phyloP scores from a whole-genome alignment of 495 filamentous ascomycete genomes.

The Aspergillus mulundensis region DNA sequence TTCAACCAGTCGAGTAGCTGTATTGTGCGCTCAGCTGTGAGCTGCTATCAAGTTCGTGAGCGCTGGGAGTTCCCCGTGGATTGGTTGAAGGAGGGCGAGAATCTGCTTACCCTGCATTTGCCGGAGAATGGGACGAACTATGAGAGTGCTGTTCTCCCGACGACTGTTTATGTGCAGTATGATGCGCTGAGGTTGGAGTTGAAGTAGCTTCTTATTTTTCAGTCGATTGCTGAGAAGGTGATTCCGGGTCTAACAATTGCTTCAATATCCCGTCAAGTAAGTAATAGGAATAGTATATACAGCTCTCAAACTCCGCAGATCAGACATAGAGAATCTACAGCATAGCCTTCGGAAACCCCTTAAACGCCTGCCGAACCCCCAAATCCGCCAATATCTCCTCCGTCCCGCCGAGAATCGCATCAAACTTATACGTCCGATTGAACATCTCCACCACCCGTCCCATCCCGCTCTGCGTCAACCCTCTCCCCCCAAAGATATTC shows the following conservation, averaged over 20 bases:
- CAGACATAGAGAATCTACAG: conserved; percentile 44
- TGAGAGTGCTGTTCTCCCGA: conserved; percentile 50
- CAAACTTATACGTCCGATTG: conserved; percentile 82
- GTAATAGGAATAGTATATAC: no score
- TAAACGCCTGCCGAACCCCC: conserved; percentile 78
- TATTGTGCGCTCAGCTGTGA: conserved; percentile 50
- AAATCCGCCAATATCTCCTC: conserved; percentile 83
- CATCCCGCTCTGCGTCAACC: conserved; percentile 79
- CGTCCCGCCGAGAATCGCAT: conserved; percentile 79
- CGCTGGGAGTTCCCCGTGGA: conserved; percentile 46
- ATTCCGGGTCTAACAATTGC: no score
- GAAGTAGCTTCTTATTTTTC: conserved; percentile 5
- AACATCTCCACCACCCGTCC: conserved; percentile 77
- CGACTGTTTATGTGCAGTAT: conserved; percentile 54
- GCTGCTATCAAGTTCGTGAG: conserved; percentile 52
- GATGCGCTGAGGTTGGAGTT: conserved; percentile 54
- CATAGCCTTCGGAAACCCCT: conserved; percentile 78
- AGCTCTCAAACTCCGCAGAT: no score
- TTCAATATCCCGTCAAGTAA: no score
- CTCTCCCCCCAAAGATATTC: conserved; percentile 84
- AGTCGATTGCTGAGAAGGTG: no score
- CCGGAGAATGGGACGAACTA: conserved; percentile 50
- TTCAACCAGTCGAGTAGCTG: conserved; percentile 44
- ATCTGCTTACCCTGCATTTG: conserved; percentile 46
- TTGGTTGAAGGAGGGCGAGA: conserved; percentile 42